These are phyloP conservation scores for Suillus lakei DNA, from an alignment of 768 basidiomycete genomes.

Conservation along the genomic window DNA sequence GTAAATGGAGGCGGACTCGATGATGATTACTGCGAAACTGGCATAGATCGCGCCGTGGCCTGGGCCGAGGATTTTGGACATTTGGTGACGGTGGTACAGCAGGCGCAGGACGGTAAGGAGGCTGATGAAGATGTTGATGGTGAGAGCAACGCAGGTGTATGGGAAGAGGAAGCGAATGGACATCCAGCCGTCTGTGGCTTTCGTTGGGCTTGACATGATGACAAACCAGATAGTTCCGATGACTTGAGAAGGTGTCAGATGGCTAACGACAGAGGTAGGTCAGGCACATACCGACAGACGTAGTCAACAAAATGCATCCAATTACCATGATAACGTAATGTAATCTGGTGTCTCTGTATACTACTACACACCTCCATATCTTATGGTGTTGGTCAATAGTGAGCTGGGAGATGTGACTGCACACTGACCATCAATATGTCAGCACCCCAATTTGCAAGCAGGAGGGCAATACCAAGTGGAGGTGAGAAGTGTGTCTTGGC, in stretches of 20 bases:
- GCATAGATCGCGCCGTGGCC: conserved; percentile 32
- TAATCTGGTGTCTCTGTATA: conserved; percentile 34
- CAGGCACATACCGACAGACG: conserved; percentile 26
- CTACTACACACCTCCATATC: conserved; percentile 39
- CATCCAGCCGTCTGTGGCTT: conserved; percentile 27
- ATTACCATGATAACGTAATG: conserved; percentile 19
- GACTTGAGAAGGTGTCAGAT: conserved; percentile 18
- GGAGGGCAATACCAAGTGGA: conserved; percentile 32
- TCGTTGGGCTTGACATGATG: conserved; percentile 28
- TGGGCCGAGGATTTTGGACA: conserved; percentile 28
- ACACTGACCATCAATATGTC: conserved; percentile 32
- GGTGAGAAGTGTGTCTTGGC: conserved; percentile 27
- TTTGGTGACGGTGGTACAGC: conserved; percentile 29
- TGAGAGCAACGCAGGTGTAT: conserved; percentile 35
- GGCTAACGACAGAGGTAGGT: neutral
- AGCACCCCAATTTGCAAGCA: conserved; percentile 34
- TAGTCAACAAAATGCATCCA: conserved; percentile 25
- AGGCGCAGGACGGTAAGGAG: conserved; percentile 36
- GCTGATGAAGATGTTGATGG: conserved; percentile 36
- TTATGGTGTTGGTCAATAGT: conserved; percentile 11
- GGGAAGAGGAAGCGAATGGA: conserved; percentile 38
- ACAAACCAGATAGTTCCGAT: conserved; percentile 33
- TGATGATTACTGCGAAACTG: conserved; percentile 36
- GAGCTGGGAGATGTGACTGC: neutral
- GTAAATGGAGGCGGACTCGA: conserved; percentile 40